These are phyloP conservation scores for Climacium dendroides DNA, from an alignment of 225 moss, liverwort and hornwort species.

Conservation along the genomic window DNA sequence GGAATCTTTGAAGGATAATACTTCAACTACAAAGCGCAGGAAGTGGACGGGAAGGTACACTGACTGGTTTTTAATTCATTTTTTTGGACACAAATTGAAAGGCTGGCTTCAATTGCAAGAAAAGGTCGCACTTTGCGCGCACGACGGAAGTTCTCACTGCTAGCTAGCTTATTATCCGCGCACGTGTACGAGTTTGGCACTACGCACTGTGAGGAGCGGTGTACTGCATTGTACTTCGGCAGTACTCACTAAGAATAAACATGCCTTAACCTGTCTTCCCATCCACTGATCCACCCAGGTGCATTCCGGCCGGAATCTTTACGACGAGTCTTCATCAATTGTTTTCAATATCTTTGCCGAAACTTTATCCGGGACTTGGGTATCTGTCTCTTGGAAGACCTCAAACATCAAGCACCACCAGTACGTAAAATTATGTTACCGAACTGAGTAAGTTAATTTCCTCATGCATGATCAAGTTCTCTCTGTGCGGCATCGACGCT, in stretches of 20 bases:
- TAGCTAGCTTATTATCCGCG: background rate
- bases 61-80: background rate
- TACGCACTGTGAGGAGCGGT: background rate
- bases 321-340: background rate
- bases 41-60: background rate
- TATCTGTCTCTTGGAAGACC: background rate
- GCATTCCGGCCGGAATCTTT: background rate
- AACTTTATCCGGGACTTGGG: background rate
- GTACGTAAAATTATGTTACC: background rate
- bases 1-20: background rate
- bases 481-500: background rate
- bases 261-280: background rate
- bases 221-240: slow-evolving; percentile 18
- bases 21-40: background rate
- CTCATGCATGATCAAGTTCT: background rate
- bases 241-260: slow-evolving; percentile 4
- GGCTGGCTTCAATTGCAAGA: too few species aligned
- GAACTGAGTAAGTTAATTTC: background rate
- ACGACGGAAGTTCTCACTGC: background rate
- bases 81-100: background rate
- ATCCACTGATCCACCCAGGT: background rate
- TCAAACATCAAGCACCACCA: background rate
- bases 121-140: background rate
- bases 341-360: background rate
- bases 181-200: background rate